Evolutionary conservation across 2,329 filamentous ascomycete species (phyloP).

Genomic region (Chalara sp.): DNA sequence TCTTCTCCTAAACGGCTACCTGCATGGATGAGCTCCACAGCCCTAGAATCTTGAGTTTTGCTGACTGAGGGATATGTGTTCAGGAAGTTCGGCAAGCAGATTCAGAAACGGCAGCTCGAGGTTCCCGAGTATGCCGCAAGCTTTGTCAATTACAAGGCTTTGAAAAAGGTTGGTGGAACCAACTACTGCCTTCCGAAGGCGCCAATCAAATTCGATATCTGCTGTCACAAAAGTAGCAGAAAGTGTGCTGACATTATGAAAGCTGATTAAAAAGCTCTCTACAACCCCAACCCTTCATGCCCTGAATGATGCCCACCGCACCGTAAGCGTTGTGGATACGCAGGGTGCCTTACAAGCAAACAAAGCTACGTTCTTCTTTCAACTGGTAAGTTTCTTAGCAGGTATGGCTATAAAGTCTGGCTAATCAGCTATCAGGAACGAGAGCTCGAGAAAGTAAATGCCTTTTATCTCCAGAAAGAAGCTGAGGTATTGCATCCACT

Average conservation of each 20-base stretch:
- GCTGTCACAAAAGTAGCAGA: constrained; percentile 10
- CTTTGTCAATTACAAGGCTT: constrained; percentile 98
- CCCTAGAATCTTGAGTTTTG: constrained; percentile 1
- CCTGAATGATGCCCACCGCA: constrained; percentile 56
- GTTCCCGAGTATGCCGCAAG: constrained; percentile 98
- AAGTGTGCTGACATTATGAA: constrained; percentile 25
- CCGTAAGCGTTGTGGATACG: constrained; percentile 55
- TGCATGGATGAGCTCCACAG: constrained; percentile 3
- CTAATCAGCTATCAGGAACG: constrained; percentile 66
- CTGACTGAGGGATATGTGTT: background rate
- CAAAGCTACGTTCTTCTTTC: constrained; percentile 98
- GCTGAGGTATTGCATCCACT: constrained; percentile 62
- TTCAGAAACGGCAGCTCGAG: constrained; percentile 97
- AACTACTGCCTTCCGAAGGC: background rate
- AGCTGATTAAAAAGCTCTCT: constrained; percentile 98
- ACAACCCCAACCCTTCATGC: constrained; percentile 79
- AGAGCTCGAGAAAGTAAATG: constrained; percentile 97
- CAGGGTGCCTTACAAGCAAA: constrained; percentile 90
- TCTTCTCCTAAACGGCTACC: background rate
- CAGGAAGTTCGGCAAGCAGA: constrained; percentile 99
- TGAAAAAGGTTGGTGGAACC: constrained; percentile 75
- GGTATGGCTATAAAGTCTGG: constrained; percentile 19
- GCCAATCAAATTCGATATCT: background rate
- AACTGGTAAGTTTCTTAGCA: constrained; percentile 58
- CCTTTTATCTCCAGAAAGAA: constrained; percentile 95